These are phyloP conservation scores for Calocybe gangraenosa DNA, from an alignment of 768 basidiomycete genomes.

Conservation along the genomic window DNA sequence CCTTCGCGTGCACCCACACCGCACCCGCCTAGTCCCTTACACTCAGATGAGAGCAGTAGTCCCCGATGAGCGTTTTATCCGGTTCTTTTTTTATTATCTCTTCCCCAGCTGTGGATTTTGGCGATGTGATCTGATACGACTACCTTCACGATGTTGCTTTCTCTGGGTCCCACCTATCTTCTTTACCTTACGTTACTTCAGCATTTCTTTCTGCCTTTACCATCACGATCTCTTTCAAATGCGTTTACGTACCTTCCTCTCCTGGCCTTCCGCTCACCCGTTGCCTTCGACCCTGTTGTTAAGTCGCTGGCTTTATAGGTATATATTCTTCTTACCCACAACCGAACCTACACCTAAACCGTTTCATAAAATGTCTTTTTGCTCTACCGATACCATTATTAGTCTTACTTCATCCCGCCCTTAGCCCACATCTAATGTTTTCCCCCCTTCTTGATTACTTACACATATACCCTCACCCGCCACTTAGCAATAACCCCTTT, in stretches of 20 bases:
- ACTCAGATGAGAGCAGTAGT: constrained; percentile 11
- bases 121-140: not conserved
- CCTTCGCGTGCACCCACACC: constrained; percentile 31
- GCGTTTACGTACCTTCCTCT: not conserved
- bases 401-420: not conserved
- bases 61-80: constrained; percentile 4
- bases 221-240: constrained; percentile 2
- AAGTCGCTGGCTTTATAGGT: constrained; percentile 2
- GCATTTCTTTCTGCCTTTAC: not conserved
- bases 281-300: not conserved
- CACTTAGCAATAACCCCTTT: no score
- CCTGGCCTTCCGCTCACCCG: not conserved
- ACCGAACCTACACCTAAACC: no score
- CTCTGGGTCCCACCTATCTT: not conserved
- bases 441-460: not conserved
- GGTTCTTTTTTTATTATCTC: not conserved
- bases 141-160: constrained; percentile 10
- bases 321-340: not conserved
- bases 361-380: constrained; percentile 1
- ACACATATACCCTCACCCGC: no score
- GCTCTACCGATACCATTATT: not conserved
- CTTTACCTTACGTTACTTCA: not conserved
- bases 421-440: not conserved
- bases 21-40: constrained; percentile 15
- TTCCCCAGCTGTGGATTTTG: no score